Conservation (phyloP, 306 rosid genomes). For the Citrullus colocynthis region DNA sequence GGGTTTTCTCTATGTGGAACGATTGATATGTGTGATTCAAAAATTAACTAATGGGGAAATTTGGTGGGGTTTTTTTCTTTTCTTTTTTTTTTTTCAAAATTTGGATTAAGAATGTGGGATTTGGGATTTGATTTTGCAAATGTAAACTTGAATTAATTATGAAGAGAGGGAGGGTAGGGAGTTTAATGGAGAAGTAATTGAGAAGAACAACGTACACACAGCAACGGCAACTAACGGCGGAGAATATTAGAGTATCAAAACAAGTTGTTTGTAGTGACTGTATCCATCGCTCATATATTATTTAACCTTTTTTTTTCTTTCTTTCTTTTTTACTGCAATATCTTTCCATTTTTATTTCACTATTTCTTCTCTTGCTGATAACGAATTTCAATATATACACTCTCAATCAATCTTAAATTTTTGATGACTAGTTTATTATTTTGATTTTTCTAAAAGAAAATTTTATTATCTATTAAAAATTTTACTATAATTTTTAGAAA, state of each 20-base stretch:
- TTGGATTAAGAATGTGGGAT: neutral
- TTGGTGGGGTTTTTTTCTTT: neutral
- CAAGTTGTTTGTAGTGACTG: neutral
- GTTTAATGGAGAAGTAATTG: neutral
- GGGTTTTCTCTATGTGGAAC: slow-evolving; percentile 74
- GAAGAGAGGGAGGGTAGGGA: neutral
- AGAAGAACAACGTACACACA: neutral
- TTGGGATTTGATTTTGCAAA: neutral
- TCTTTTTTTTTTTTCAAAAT: neutral
- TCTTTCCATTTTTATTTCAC: neutral
- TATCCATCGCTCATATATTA: neutral
- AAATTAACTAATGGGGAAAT: neutral
- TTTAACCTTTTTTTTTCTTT: neutral
- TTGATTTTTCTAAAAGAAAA: too few relatives aligned
- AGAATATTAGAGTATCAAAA: neutral
- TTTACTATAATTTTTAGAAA: too few relatives aligned
- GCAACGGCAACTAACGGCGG: neutral
- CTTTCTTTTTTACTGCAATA: too few relatives aligned
- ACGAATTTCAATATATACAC: too few relatives aligned
- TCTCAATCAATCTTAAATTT: too few relatives aligned
- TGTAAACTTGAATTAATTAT: neutral
- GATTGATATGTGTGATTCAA: slow-evolving; percentile 10
- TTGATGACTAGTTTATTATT: too few relatives aligned
- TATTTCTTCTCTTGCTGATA: too few relatives aligned
- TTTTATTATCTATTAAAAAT: too few relatives aligned